phyloP scores from a whole-genome alignment of 139 green algal genomes.

The Micractinium sp. region DNA sequence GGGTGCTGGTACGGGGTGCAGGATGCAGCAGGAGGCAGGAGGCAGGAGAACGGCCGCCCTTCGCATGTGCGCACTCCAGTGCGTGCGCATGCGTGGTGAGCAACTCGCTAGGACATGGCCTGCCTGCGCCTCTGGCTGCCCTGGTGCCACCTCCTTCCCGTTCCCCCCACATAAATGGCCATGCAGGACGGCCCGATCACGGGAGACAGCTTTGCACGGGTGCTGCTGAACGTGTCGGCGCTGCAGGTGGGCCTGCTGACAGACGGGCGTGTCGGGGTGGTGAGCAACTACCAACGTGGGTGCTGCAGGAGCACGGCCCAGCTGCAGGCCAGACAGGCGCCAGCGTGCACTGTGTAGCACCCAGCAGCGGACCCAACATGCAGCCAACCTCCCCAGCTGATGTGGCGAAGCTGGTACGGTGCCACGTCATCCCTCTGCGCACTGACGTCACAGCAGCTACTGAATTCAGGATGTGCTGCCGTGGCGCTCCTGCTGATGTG shows the following conservation, averaged over 20 bases:
- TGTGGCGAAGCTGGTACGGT: background rate
- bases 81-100: too few relatives aligned
- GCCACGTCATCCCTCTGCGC: background rate
- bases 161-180: too few relatives aligned
- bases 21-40: too few relatives aligned
- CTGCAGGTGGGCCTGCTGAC: constrained; percentile 33
- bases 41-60: too few relatives aligned
- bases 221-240: constrained; percentile 44
- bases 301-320: too few relatives aligned
- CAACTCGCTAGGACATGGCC: too few relatives aligned
- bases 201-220: constrained; percentile 50
- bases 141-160: background rate
- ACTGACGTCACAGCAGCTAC: background rate
- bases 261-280: too few relatives aligned
- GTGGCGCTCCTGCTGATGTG: background rate
- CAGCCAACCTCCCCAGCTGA: background rate
- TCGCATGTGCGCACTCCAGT: background rate
- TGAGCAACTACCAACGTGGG: too few relatives aligned
- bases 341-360: too few relatives aligned
- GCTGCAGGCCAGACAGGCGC: too few relatives aligned
- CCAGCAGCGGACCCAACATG: background rate
- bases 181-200: constrained; percentile 29
- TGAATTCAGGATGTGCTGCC: background rate
- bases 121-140: background rate
- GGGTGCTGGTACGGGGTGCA: background rate